Evolutionary conservation across 163 green algal species (phyloP).

Genomic region (Trebouxia gelatinosa): DNA sequence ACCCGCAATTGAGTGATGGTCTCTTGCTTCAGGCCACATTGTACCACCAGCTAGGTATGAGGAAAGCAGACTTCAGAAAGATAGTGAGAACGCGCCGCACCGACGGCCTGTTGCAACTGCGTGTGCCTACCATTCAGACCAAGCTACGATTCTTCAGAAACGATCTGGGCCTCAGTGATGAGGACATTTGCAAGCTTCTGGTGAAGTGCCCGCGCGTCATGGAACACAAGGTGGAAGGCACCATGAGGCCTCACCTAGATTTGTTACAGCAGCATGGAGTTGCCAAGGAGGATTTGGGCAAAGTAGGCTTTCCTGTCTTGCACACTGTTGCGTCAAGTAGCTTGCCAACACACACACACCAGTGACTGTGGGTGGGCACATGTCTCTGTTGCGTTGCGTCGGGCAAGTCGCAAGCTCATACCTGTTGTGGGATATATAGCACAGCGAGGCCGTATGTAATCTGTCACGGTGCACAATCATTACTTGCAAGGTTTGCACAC

Average conservation of each 20-base stretch:
- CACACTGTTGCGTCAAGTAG: too few species aligned
- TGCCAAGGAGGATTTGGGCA: conserved; percentile 40
- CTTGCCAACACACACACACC: too few species aligned
- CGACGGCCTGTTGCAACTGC: conserved; percentile 39
- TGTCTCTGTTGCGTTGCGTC: too few species aligned
- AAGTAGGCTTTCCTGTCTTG: conserved; percentile 25
- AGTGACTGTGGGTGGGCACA: too few species aligned
- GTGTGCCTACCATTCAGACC: conserved; percentile 36
- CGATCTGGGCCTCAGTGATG: conserved; percentile 47
- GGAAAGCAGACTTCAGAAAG: conserved; percentile 9
- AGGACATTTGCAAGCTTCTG: conserved; percentile 54
- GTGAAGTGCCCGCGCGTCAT: conserved; percentile 51
- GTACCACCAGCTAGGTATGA: background rate
- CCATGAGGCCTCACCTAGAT: conserved; percentile 47
- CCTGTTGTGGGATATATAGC: too few species aligned
- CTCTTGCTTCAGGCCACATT: background rate
- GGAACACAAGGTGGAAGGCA: conserved; percentile 61
- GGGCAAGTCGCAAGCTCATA: too few species aligned
- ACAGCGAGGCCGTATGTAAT: too few species aligned
- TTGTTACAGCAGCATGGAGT: conserved; percentile 54
- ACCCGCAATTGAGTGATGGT: background rate
- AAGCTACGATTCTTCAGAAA: conserved; percentile 60
- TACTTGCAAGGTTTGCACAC: too few species aligned
- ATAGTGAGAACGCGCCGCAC: background rate
- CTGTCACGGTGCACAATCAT: too few species aligned